Conservation (phyloP, 2,329 filamentous ascomycete genomes). For the Scedosporium apiospermum region DNA sequence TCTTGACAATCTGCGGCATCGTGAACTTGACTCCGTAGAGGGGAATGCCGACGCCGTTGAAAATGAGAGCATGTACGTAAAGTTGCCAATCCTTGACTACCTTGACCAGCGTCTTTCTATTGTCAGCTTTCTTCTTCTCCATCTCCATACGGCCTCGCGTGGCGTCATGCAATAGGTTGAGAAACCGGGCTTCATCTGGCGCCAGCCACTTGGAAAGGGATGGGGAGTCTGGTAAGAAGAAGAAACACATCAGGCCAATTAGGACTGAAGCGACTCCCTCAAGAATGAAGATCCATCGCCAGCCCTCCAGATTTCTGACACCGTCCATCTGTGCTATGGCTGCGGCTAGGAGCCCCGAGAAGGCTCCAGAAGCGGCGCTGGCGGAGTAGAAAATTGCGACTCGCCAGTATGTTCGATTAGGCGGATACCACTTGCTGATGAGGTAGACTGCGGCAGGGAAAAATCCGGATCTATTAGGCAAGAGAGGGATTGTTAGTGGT, state of each 20-base stretch:
- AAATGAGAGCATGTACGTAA: slow-evolving; percentile 26
- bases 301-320: slow-evolving; percentile 40
- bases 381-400: slow-evolving; percentile 55
- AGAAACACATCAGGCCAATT: slow-evolving; percentile 56
- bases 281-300: slow-evolving; percentile 52
- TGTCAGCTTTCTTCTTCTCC: neutral
- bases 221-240: slow-evolving; percentile 61
- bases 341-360: slow-evolving; percentile 60
- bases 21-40: slow-evolving; percentile 24
- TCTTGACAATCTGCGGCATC: slow-evolving; percentile 28
- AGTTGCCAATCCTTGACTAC: slow-evolving; percentile 30
- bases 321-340: slow-evolving; percentile 59
- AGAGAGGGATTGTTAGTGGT: neutral
- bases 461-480: slow-evolving; percentile 14
- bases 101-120: neutral
- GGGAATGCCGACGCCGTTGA: slow-evolving; percentile 27
- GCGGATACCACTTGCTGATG: slow-evolving; percentile 20
- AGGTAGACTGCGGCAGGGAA: slow-evolving; percentile 20
- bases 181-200: slow-evolving; percentile 34
- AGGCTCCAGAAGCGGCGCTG: slow-evolving; percentile 65
- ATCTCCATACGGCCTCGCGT: neutral
- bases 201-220: slow-evolving; percentile 60
- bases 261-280: slow-evolving; percentile 33
- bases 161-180: neutral
- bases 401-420: slow-evolving; percentile 15